These are phyloP conservation scores for Cryomyces minteri DNA, from an alignment of 495 filamentous ascomycete species.

Conservation along the genomic window DNA sequence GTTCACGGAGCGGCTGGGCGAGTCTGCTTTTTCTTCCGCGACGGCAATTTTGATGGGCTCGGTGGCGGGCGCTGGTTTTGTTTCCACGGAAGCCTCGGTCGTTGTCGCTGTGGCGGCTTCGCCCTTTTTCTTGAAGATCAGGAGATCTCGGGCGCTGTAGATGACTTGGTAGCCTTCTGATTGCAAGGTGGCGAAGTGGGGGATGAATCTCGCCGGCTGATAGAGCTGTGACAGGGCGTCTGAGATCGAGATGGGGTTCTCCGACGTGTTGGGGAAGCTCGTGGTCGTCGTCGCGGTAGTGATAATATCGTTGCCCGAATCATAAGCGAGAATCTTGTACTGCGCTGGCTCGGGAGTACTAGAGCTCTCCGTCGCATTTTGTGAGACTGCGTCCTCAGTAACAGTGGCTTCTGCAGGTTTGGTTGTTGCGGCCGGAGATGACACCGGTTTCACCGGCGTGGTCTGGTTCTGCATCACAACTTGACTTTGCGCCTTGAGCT, in stretches of 20 bases:
- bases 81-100: neutral
- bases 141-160: slow-evolving; percentile 46
- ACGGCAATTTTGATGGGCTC: neutral
- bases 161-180: slow-evolving; percentile 56
- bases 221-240: slow-evolving; percentile 49
- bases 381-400: too few species aligned
- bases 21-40: neutral
- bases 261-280: slow-evolving; percentile 18
- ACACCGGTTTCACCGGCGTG: neutral
- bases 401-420: too few species aligned
- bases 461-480: neutral
- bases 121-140: slow-evolving; percentile 49
- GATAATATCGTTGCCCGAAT: slow-evolving; percentile 41
- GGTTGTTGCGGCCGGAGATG: too few species aligned
- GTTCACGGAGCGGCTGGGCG: slow-evolving; percentile 4
- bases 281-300: slow-evolving; percentile 40
- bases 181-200: slow-evolving; percentile 44
- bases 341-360: slow-evolving; percentile 17
- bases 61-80: neutral
- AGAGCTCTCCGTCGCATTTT: neutral
- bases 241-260: slow-evolving; percentile 30
- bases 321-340: slow-evolving; percentile 61
- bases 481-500: neutral
- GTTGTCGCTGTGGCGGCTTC: slow-evolving; percentile 7
- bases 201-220: slow-evolving; percentile 52